Evolutionary conservation across 345 rosid species (phyloP).

Genomic region (Populus tremula): DNA sequence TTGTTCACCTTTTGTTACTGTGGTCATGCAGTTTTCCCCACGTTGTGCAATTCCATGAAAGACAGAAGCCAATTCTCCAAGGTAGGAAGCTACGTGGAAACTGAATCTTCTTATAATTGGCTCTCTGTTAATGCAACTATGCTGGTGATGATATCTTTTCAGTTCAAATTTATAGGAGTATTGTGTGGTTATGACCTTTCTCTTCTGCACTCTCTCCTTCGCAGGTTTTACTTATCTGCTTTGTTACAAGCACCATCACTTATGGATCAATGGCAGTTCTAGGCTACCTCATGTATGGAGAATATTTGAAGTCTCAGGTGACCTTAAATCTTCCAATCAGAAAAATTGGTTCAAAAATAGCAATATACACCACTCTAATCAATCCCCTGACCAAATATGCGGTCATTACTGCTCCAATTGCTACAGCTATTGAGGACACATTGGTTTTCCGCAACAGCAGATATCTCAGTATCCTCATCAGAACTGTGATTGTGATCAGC

Average conservation of each 20-base stretch:
- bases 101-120: not conserved
- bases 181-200: not conserved
- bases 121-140: not conserved
- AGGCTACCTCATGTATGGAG: constrained; percentile 67
- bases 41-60: constrained; percentile 64
- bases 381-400: constrained; percentile 66
- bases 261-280: constrained; percentile 57
- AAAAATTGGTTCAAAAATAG: constrained; percentile 46
- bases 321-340: constrained; percentile 57
- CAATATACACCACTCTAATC: constrained; percentile 53
- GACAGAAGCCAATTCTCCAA: constrained; percentile 58
- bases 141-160: not conserved
- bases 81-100: constrained; percentile 25
- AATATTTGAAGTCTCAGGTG: constrained; percentile 54
- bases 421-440: constrained; percentile 48
- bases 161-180: not conserved
- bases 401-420: constrained; percentile 46
- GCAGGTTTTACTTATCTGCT: constrained; percentile 59
- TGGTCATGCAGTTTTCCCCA: constrained; percentile 69
- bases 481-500: constrained; percentile 49
- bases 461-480: constrained; percentile 35
- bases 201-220: not conserved
- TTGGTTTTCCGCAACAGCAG: constrained; percentile 30
- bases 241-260: constrained; percentile 43
- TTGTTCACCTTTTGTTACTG: constrained; percentile 56